Evolutionary conservation across 2,329 filamentous ascomycete genomes (phyloP).

Genomic region (Apiospora pterosperma): DNA sequence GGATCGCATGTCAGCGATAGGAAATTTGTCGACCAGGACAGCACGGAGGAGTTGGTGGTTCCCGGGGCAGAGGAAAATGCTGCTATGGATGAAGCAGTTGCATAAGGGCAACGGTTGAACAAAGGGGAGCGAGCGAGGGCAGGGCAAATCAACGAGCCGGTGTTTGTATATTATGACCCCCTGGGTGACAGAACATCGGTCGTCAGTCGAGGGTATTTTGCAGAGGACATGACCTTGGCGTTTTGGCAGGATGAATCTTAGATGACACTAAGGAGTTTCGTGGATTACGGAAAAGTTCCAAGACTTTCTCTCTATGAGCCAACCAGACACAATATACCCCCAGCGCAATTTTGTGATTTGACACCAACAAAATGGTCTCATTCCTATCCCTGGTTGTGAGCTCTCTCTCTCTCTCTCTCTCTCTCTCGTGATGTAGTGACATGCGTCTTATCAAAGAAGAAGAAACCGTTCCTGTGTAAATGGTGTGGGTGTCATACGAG

Average conservation of each 20-base stretch:
- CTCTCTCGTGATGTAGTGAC: not conserved
- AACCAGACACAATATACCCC: conserved; percentile 28
- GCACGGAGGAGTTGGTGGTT: conserved; percentile 69
- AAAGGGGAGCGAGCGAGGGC: conserved; percentile 5
- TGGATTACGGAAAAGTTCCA: conserved; percentile 21
- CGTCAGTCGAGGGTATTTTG: not conserved
- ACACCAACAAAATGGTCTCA: not conserved
- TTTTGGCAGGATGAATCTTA: conserved; percentile 16
- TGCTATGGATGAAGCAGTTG: conserved; percentile 34
- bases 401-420: too few relatives aligned
- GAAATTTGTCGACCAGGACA: conserved; percentile 75
- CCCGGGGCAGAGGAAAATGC: conserved; percentile 42
- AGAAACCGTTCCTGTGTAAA: not conserved
- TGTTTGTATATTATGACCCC: conserved; percentile 9
- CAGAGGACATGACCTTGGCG: conserved; percentile 5
- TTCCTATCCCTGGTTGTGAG: not conserved
- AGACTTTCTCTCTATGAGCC: conserved; percentile 12
- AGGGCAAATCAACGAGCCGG: not conserved
- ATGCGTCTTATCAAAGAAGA: not conserved
- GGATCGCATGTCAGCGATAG: conserved; percentile 75
- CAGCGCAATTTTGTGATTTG: conserved; percentile 27
- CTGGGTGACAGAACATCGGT: not conserved
- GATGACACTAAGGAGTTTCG: conserved; percentile 24
- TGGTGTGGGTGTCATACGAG: not conserved
- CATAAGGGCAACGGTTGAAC: conserved; percentile 9